phyloP scores from a whole-genome alignment of 2,329 filamentous ascomycete species.

The Colletotrichum melonis region DNA sequence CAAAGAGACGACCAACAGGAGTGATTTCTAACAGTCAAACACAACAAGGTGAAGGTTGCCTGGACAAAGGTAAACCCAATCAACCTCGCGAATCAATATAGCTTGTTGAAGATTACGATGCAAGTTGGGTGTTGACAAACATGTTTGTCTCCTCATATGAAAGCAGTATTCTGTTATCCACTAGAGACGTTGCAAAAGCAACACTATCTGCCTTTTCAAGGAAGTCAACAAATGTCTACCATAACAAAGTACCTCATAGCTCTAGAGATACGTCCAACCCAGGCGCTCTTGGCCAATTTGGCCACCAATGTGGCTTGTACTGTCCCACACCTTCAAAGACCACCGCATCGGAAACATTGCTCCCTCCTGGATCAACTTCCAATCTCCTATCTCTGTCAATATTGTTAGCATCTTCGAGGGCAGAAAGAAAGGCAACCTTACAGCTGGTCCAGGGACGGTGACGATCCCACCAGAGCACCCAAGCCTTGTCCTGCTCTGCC shows the following conservation, averaged over 20 bases:
- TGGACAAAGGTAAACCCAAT: not conserved
- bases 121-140: not conserved
- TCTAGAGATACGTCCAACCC: not conserved
- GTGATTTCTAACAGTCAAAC: not conserved
- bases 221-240: not conserved
- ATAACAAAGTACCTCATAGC: not conserved
- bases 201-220: fast-evolving
- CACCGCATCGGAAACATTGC: not conserved
- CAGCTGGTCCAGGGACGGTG: not conserved
- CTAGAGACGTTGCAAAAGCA: not conserved
- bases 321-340: not conserved
- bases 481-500: not conserved
- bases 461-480: not conserved
- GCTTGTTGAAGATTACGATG: not conserved
- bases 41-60: not conserved
- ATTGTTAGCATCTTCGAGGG: not conserved
- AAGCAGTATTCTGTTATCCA: not conserved
- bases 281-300: not conserved
- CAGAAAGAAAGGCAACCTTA: not conserved
- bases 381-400: not conserved
- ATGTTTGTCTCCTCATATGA: not conserved
- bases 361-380: no score
- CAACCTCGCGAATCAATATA: not conserved
- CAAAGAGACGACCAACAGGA: not conserved
- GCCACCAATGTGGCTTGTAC: not conserved